Conservation (phyloP, 345 rosid species). For the Syzygium aromaticum region DNA sequence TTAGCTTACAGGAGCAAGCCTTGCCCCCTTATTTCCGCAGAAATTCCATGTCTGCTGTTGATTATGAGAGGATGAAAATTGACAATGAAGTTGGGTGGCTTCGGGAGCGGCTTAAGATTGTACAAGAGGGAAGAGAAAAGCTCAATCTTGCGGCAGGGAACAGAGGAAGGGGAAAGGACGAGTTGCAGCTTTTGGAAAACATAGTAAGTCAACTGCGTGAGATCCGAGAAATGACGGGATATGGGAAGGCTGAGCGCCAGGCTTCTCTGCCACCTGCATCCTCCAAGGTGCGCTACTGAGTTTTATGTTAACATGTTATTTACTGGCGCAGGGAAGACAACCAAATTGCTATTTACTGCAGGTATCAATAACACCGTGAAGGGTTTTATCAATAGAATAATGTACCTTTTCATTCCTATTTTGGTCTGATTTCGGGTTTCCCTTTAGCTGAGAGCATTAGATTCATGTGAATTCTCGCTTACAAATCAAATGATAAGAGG, state of each 20-base stretch:
- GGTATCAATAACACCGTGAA: background rate
- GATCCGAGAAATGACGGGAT: slow-evolving; percentile 27
- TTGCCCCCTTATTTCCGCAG: slow-evolving; percentile 8
- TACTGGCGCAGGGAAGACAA: background rate
- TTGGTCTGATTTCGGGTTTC: background rate
- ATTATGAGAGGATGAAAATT: slow-evolving; percentile 28
- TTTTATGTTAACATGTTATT: background rate
- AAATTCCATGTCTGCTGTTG: slow-evolving; percentile 33
- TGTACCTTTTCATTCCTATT: background rate
- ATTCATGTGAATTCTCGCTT: background rate
- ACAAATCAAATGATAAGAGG: background rate
- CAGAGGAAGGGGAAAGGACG: slow-evolving; percentile 24
- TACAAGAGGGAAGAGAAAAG: slow-evolving; percentile 34
- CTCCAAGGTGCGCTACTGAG: slow-evolving; percentile 33
- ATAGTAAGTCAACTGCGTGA: slow-evolving; percentile 33
- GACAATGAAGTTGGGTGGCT: slow-evolving; percentile 50
- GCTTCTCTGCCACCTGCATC: slow-evolving; percentile 41
- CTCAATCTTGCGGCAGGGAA: slow-evolving; percentile 21
- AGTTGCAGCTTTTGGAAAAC: slow-evolving; percentile 43
- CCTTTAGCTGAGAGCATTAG: background rate
- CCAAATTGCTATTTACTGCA: background rate
- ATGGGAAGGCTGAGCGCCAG: slow-evolving; percentile 26
- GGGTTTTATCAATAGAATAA: background rate
- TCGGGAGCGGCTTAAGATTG: slow-evolving; percentile 31
- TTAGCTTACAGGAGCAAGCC: slow-evolving; percentile 2